Percentiles rank a stretch among this genome's conserved stretches.
Conservation (phyloP, 768 basidiomycete species). For the Termitomyces sp. region DNA sequence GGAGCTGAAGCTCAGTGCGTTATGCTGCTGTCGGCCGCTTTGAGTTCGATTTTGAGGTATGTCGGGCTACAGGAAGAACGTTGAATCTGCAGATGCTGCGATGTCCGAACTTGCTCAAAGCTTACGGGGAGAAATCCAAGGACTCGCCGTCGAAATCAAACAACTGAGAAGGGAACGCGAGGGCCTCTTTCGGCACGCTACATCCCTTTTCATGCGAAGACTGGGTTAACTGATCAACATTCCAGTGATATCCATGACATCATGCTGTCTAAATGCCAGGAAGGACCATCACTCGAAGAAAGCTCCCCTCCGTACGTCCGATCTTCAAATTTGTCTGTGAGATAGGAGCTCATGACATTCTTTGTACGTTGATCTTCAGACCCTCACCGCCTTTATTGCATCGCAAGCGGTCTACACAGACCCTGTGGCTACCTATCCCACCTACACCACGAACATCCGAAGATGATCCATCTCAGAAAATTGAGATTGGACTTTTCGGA, state of each 20-base stretch:
- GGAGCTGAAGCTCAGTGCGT: slow-evolving; percentile 6
- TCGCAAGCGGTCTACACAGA: slow-evolving; percentile 2
- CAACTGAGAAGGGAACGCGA: slow-evolving; percentile 8
- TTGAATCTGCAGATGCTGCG: slow-evolving; percentile 2
- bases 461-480: neutral
- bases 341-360: neutral
- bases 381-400: neutral
- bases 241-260: slow-evolving; percentile 14
- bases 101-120: slow-evolving; percentile 11
- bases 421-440: slow-evolving; percentile 3
- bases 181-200: slow-evolving; percentile 10
- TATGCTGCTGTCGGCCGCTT: neutral
- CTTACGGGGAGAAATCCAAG: slow-evolving; percentile 9
- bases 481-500: slow-evolving; percentile 11
- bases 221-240: neutral
- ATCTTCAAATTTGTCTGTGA: neutral
- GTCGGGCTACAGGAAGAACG: neutral
- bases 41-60: neutral
- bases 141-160: slow-evolving; percentile 7
- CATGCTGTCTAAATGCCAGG: slow-evolving; percentile 11
- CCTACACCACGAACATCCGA: neutral
- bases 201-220: neutral
- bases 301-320: neutral
- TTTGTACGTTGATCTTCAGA: neutral
- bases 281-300: neutral